These are phyloP conservation scores for Inga oerstediana DNA, from an alignment of 306 rosid species.

Conservation along the genomic window DNA sequence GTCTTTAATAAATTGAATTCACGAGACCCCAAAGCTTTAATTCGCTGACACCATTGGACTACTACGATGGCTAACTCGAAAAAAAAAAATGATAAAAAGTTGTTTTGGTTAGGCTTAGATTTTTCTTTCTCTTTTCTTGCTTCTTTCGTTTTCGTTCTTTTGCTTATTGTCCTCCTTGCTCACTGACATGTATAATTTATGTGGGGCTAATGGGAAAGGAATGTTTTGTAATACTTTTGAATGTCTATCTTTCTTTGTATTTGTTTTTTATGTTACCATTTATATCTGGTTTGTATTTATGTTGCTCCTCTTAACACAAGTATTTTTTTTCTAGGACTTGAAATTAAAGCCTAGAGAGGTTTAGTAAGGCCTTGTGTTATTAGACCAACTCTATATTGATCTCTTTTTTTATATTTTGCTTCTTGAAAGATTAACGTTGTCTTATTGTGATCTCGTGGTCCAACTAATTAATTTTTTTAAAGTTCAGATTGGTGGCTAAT, in stretches of 20 bases:
- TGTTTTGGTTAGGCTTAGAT: slow-evolving; percentile 37
- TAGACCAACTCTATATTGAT: too few species aligned
- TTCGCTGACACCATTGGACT: background rate
- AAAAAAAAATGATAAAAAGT: slow-evolving; percentile 5
- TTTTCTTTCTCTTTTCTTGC: slow-evolving; percentile 20
- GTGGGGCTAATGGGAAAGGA: background rate
- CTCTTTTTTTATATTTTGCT: background rate
- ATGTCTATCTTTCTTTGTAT: background rate
- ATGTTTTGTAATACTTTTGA: background rate
- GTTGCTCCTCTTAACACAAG: too few species aligned
- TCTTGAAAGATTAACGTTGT: background rate
- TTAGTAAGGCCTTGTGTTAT: too few species aligned
- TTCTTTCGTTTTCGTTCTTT: background rate
- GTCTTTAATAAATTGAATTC: background rate
- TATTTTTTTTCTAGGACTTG: too few species aligned
- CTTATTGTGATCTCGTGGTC: background rate
- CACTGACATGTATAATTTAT: background rate
- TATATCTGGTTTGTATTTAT: accelerated
- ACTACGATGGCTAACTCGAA: slow-evolving; percentile 46
- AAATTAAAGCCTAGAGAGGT: too few species aligned
- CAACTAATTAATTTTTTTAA: background rate
- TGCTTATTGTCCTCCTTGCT: background rate
- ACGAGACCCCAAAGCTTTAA: background rate
- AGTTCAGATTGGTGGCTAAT: background rate
- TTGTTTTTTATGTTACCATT: too few species aligned